Percentiles rank a stretch among this genome's conserved stretches.
These are phyloP conservation scores for Fraxinus dipetala DNA, from an alignment of 305 asterid species.

Conservation along the genomic window DNA sequence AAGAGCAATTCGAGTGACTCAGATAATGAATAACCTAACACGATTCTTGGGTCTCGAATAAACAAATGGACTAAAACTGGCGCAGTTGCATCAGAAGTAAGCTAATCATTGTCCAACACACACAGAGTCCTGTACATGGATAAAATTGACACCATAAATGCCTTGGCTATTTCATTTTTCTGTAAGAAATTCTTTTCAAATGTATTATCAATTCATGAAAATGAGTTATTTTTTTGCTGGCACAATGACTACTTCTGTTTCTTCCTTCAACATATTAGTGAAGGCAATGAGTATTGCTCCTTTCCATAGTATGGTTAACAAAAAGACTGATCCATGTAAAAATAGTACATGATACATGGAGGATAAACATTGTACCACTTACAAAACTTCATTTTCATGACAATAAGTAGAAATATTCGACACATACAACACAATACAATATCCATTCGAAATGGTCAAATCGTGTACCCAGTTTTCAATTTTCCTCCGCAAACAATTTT, in stretches of 20 bases:
- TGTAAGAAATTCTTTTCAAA: slow-evolving; percentile 29
- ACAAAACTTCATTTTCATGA: background rate
- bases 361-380: background rate
- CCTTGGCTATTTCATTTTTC: slow-evolving; percentile 35
- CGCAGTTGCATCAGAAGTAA: slow-evolving; percentile 18
- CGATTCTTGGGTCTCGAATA: background rate
- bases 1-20: slow-evolving; percentile 51
- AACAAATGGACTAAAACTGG: background rate
- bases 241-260: background rate
- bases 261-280: background rate
- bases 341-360: background rate
- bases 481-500: background rate
- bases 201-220: slow-evolving; percentile 9
- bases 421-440: background rate
- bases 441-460: background rate
- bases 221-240: background rate
- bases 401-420: background rate
- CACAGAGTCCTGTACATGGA: slow-evolving; percentile 33
- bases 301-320: background rate
- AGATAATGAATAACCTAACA: slow-evolving; percentile 20
- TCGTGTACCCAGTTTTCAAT: background rate
- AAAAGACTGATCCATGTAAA: background rate
- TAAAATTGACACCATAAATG: slow-evolving; percentile 4
- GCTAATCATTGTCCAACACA: slow-evolving; percentile 5
- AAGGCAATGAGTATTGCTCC: background rate